Evolutionary conservation across 352 stramenopile species (phyloP).

Genomic region (Halophytophthora polymorphica): DNA sequence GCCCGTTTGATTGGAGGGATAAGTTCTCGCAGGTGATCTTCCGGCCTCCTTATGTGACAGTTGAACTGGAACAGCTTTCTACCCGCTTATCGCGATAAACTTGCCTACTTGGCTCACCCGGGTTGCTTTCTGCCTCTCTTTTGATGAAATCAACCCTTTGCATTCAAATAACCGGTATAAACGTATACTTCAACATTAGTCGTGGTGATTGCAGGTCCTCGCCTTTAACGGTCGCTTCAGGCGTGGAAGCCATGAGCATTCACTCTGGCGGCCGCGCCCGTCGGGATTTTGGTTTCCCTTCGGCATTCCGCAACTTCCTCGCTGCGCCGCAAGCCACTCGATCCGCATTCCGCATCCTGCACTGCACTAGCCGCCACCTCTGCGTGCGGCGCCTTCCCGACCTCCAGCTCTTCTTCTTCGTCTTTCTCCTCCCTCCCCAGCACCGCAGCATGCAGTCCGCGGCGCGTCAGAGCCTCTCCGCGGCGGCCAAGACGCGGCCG

Average conservation of each 20-base stretch:
- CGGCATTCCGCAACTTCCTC: slow-evolving; percentile 27
- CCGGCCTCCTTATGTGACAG: slow-evolving; percentile 7
- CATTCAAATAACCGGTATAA: no score
- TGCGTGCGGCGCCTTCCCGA: background rate
- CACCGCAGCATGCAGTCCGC: slow-evolving; percentile 23
- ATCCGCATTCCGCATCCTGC: background rate
- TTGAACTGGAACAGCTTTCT: background rate
- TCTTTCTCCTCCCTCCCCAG: no score
- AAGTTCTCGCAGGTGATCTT: background rate
- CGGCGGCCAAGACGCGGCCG: slow-evolving; percentile 3
- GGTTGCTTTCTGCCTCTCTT: no score
- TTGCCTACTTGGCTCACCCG: no score
- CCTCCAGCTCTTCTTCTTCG: background rate
- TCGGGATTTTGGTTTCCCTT: slow-evolving; percentile 5
- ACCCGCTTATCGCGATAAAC: no score
- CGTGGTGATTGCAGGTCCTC: background rate
- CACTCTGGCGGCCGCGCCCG: slow-evolving; percentile 11
- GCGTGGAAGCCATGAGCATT: slow-evolving; percentile 15
- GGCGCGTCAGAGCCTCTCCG: slow-evolving; percentile 18
- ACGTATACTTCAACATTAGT: no score
- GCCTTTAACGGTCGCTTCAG: slow-evolving; percentile 16
- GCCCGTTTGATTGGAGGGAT: background rate
- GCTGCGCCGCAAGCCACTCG: slow-evolving; percentile 13
- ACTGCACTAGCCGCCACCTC: background rate
- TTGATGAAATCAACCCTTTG: no score